Percentiles rank a stretch among this genome's conserved stretches.
Conservation (phyloP, 495 filamentous ascomycete species). For the Aspergillus nidulans region DNA sequence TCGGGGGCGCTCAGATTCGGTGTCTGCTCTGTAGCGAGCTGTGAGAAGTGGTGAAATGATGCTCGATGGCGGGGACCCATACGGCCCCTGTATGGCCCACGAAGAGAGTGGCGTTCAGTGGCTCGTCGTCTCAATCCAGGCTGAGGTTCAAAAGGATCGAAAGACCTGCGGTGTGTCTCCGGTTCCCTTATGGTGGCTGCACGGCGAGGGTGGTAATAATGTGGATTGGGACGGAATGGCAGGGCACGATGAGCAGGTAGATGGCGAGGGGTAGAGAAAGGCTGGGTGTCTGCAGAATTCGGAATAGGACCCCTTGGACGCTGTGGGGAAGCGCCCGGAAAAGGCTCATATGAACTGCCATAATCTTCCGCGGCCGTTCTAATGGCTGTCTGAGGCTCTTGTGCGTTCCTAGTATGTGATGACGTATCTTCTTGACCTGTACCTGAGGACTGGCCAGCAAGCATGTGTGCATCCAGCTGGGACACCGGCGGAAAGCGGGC, state of each 20-base stretch:
- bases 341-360: too few species aligned
- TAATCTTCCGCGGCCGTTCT: too few species aligned
- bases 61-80: background rate
- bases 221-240: too few species aligned
- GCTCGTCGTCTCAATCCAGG: slow-evolving; percentile 24
- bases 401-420: background rate
- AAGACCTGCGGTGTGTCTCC: slow-evolving; percentile 14
- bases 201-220: slow-evolving; percentile 17
- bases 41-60: slow-evolving; percentile 9
- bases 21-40: background rate
- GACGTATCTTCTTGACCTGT: background rate
- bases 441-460: slow-evolving; percentile 21
- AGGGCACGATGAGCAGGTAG: background rate
- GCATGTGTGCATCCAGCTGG: slow-evolving; percentile 38
- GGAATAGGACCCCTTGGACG: too few species aligned
- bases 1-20: background rate
- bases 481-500: slow-evolving; percentile 43
- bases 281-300: too few species aligned
- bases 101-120: slow-evolving; percentile 26
- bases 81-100: slow-evolving; percentile 9
- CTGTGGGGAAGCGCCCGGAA: too few species aligned
- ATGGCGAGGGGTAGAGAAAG: background rate
- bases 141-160: slow-evolving; percentile 22
- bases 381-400: background rate
- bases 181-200: slow-evolving; percentile 22